phyloP scores from a whole-genome alignment of 2,329 filamentous ascomycete species.

The Diatrype stigma region DNA sequence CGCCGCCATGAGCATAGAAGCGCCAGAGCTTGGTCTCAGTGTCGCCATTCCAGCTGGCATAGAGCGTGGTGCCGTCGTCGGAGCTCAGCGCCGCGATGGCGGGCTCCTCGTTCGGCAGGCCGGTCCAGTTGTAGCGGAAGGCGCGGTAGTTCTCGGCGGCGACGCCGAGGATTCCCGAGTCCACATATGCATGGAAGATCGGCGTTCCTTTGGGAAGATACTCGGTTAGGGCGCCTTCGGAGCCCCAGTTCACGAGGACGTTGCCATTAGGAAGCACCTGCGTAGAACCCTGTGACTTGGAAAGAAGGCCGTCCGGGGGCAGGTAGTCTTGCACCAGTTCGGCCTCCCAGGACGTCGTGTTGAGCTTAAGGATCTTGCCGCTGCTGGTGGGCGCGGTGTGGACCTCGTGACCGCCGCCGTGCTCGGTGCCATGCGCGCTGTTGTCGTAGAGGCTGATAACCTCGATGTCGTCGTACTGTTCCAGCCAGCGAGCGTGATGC shows the following conservation, averaged over 20 bases:
- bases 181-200: constrained; percentile 38
- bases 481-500: constrained; percentile 46
- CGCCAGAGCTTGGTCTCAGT: constrained; percentile 44
- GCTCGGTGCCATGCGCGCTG: constrained; percentile 41
- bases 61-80: constrained; percentile 25
- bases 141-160: constrained; percentile 22
- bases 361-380: constrained; percentile 43
- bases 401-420: constrained; percentile 24
- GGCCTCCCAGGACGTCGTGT: constrained; percentile 42
- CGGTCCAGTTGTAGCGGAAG: constrained; percentile 33
- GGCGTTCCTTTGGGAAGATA: constrained; percentile 25
- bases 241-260: constrained; percentile 45
- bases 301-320: constrained; percentile 43
- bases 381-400: constrained; percentile 32
- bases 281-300: constrained; percentile 40
- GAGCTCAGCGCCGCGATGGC: constrained; percentile 22
- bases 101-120: constrained; percentile 37
- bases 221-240: constrained; percentile 45
- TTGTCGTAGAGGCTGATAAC: constrained; percentile 53
- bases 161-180: constrained; percentile 14
- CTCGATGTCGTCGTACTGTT: constrained; percentile 38
- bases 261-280: constrained; percentile 36
- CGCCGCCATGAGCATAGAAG: constrained; percentile 38
- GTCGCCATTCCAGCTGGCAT: constrained; percentile 53
- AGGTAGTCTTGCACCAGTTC: constrained; percentile 43